Conservation (phyloP, 768 basidiomycete genomes). For the Suillus decipiens region DNA sequence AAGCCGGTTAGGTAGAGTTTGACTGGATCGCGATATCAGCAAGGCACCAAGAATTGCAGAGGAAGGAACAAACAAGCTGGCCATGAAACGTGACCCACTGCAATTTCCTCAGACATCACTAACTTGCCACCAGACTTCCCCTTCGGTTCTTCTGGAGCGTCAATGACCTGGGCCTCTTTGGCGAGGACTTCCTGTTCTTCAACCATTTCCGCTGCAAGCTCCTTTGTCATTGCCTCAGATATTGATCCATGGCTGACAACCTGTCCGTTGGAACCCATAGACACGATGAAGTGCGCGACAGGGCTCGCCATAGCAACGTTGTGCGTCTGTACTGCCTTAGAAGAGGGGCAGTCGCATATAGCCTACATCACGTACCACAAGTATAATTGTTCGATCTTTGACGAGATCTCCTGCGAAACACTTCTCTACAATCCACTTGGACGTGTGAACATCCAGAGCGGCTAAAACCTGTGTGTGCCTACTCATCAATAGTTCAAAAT, state of each 20-base stretch:
- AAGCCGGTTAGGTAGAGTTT: conserved; percentile 31
- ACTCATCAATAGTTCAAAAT: neutral
- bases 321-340: conserved; percentile 29
- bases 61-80: conserved; percentile 35
- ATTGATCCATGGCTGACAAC: conserved; percentile 51
- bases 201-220: conserved; percentile 23
- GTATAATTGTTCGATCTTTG: conserved; percentile 49
- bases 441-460: conserved; percentile 61
- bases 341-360: neutral
- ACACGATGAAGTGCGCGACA: conserved; percentile 46
- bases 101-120: conserved; percentile 64
- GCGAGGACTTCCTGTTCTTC: conserved; percentile 19
- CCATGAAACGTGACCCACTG: conserved; percentile 59
- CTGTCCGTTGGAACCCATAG: conserved; percentile 54
- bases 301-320: conserved; percentile 31
- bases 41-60: neutral
- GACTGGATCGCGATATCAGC: conserved; percentile 32
- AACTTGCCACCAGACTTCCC: conserved; percentile 50
- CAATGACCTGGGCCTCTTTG: conserved; percentile 22
- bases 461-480: conserved; percentile 40
- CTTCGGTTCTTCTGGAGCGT: conserved; percentile 19
- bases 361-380: conserved; percentile 42
- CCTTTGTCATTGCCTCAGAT: conserved; percentile 45
- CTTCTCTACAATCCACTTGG: conserved; percentile 51
- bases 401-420: conserved; percentile 49